Evolutionary conservation across 2,329 filamentous ascomycete genomes (phyloP), one percentile per base, ranked within the genome.

Genomic region (Penicillium hesseltinei): DNA sequence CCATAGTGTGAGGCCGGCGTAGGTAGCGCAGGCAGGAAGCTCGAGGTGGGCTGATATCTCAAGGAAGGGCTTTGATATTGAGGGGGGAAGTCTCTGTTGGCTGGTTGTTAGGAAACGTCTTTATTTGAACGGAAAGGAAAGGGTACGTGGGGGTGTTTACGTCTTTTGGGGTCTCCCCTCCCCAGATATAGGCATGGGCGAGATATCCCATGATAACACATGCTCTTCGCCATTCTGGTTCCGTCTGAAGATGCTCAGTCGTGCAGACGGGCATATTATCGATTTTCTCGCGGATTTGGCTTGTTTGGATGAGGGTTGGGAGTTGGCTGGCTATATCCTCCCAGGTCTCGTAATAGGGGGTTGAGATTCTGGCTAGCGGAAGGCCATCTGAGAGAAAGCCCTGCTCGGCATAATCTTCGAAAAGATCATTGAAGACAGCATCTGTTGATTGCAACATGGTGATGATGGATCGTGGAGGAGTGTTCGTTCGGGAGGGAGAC

Each of bases 261-360:
- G 87, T 89, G 59, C 96, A 84, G 51, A 96, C 79, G 15, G 91
- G 91, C 52, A 97, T 81, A 25, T 82, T 80, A 63, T 96, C 88
- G 50, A 96, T 83, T 61, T 90, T 84, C 54, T 85, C 82, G 51
- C 90, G 85, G 65, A 96, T 81, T 51, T 89, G 86, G 70, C 88
- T 88, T 70, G 84, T 89, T 52, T 91, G 80, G 55, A 96, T 88
- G 62, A 94, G 80, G 43, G 83, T 83, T 75, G 94, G 91, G 19
- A 97, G 81, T 68, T 93, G 92, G 66, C 84, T 82, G 31, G 87
- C 84, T 55, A 96, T 81, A 40, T 85, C 83, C 75, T 97, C 92
- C 92, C 92, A 97, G 63, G 91, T 91, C 73, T 88, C 85, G 77
- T 96, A 97, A 80, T 96, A 96, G 9, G 87, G 82, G 68, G 94